These are phyloP conservation scores for Sequoiadendron giganteum DNA, from an alignment of 75 land plant species.

Conservation along the genomic window DNA sequence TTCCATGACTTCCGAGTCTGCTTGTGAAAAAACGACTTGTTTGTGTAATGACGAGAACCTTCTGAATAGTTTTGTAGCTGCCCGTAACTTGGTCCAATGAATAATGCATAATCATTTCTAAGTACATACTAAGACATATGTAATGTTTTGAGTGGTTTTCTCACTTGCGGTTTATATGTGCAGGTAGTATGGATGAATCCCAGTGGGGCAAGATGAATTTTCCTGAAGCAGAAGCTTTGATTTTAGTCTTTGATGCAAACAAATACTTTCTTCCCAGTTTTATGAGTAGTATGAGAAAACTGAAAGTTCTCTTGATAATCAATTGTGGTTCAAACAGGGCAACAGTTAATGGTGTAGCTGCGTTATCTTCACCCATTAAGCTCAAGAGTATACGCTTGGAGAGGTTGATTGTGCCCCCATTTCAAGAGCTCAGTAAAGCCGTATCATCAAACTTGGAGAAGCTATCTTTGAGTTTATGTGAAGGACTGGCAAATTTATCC, in stretches of 20 bases:
- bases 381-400: slow-evolving; percentile 61
- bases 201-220: slow-evolving; percentile 54
- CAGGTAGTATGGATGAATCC: slow-evolving; percentile 56
- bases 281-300: slow-evolving; percentile 43
- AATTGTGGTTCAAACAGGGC: slow-evolving; percentile 34
- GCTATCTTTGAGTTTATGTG: slow-evolving; percentile 50
- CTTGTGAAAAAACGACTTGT: background rate
- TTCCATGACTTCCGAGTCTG: background rate
- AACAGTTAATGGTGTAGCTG: slow-evolving; percentile 30
- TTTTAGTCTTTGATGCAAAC: slow-evolving; percentile 42
- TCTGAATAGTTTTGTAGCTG: background rate
- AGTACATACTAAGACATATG: background rate
- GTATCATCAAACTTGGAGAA: slow-evolving; percentile 26
- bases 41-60: background rate
- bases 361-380: slow-evolving; percentile 25
- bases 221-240: slow-evolving; percentile 59
- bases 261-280: slow-evolving; percentile 58
- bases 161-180: background rate
- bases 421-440: slow-evolving; percentile 16
- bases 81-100: no score
- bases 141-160: background rate
- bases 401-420: slow-evolving; percentile 33
- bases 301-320: slow-evolving; percentile 40
- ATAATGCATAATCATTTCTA: background rate
- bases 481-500: slow-evolving; percentile 19